A percentile compares a stretch with the other conserved stretches of the same genome.
phyloP scores from a whole-genome alignment of 176 grass and related monocot species.

The Musa acuminata region DNA sequence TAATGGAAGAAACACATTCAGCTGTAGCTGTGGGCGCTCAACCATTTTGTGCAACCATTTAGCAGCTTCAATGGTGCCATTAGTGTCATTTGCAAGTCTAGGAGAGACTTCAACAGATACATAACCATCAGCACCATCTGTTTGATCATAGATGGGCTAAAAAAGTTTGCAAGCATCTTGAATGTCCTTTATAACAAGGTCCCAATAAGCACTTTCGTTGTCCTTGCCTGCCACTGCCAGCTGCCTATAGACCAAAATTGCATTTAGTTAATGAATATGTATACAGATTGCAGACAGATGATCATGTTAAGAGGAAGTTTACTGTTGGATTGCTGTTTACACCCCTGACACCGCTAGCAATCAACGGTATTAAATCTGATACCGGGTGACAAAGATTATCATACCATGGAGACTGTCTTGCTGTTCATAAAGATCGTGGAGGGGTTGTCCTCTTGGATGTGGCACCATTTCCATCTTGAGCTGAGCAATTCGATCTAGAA shows the following conservation, averaged over 20 bases:
- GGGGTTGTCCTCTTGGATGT: constrained; percentile 44
- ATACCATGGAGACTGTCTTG: constrained; percentile 93
- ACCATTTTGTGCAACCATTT: constrained; percentile 92
- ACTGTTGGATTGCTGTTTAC: constrained; percentile 98
- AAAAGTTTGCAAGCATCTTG: constrained; percentile 94
- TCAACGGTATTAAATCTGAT: constrained; percentile 69
- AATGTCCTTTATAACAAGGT: constrained; percentile 96
- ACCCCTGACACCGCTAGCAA: constrained; percentile 68
- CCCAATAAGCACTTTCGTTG: constrained; percentile 71
- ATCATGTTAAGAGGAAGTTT: constrained; percentile 1
- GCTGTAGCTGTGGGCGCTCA: constrained; percentile 69
- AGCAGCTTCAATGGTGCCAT: constrained; percentile 77
- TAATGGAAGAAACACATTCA: constrained; percentile 82
- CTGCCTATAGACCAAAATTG: constrained; percentile 14
- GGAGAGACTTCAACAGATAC: constrained; percentile 22
- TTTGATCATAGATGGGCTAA: constrained; percentile 74
- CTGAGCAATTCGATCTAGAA: constrained; percentile 36
- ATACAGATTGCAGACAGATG: not conserved
- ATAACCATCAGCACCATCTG: constrained; percentile 80
- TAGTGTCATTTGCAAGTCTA: constrained; percentile 45
- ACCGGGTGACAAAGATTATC: constrained; percentile 93
- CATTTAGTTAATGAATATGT: constrained; percentile 14
- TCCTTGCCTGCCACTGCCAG: constrained; percentile 70
- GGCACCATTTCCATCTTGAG: constrained; percentile 57
- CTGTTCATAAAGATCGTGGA: constrained; percentile 80